A percentile compares a stretch with the other conserved stretches of the same genome.
These are phyloP conservation scores for Komagataella ulmi DNA, from an alignment of 805 yeast genomes.

Conservation along the genomic window DNA sequence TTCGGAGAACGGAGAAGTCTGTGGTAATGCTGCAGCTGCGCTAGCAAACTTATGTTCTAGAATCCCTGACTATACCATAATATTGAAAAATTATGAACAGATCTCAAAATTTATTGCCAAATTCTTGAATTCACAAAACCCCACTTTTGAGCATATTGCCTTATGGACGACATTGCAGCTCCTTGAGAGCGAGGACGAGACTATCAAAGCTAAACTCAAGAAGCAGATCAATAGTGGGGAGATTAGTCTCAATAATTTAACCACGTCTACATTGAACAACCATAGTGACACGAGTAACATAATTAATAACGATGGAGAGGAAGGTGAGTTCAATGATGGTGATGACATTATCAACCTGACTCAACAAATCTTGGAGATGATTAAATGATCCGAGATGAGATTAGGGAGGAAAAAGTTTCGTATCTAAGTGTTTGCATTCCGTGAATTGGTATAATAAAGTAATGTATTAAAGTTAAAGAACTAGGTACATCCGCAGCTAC, in stretches of 20 bases:
- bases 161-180: constrained; percentile 93
- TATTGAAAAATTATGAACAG: constrained; percentile 82
- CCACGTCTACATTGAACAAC: constrained; percentile 2
- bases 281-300: constrained; percentile 1
- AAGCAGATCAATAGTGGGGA: constrained; percentile 17
- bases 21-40: constrained; percentile 98
- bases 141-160: constrained; percentile 96
- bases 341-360: constrained; percentile 22
- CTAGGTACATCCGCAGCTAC: not conserved
- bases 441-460: not conserved
- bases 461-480: not conserved
- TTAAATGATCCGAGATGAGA: constrained; percentile 9
- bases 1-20: constrained; percentile 83
- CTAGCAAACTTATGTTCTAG: constrained; percentile 90
- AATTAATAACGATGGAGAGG: constrained; percentile 3
- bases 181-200: constrained; percentile 70
- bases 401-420: not conserved
- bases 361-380: constrained; percentile 21
- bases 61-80: constrained; percentile 69
- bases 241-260: constrained; percentile 18
- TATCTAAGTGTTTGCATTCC: not conserved
- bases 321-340: constrained; percentile 19
- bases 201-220: constrained; percentile 28
- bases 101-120: constrained; percentile 70
- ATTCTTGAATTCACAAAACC: constrained; percentile 71